Conservation (phyloP, 495 filamentous ascomycete genomes). For the Penicillium lividum region DNA sequence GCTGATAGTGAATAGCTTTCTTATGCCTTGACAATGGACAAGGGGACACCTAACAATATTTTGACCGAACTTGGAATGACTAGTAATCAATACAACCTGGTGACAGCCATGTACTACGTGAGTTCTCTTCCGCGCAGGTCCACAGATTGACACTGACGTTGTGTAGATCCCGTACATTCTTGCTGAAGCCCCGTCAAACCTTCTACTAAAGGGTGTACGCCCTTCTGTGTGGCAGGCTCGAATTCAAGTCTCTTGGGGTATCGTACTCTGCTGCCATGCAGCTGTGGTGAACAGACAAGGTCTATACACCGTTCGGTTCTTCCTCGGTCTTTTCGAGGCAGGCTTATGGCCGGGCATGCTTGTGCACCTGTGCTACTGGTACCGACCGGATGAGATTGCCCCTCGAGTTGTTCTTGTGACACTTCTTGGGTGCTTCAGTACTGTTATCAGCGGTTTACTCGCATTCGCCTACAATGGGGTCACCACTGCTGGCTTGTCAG, state of each 20-base stretch:
- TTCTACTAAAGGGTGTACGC: slow-evolving; percentile 38
- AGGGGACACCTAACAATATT: neutral
- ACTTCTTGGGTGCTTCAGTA: slow-evolving; percentile 32
- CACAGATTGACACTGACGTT: neutral
- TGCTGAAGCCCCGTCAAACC: slow-evolving; percentile 24
- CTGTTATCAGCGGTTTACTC: slow-evolving; percentile 41
- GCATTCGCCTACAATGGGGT: slow-evolving; percentile 41
- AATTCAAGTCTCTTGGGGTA: slow-evolving; percentile 37
- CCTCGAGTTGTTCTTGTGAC: slow-evolving; percentile 22
- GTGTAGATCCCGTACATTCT: slow-evolving; percentile 3
- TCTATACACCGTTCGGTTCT: slow-evolving; percentile 36
- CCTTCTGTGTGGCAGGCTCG: slow-evolving; percentile 43
- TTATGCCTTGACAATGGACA: slow-evolving; percentile 2
- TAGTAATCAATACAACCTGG: slow-evolving; percentile 2
- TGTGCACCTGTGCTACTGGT: slow-evolving; percentile 46
- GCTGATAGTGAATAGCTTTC: neutral
- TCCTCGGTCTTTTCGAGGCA: slow-evolving; percentile 41
- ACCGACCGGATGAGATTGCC: slow-evolving; percentile 46
- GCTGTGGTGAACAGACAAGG: slow-evolving; percentile 37
- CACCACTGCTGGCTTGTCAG: slow-evolving; percentile 26
- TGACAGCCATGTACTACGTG: slow-evolving; percentile 6
- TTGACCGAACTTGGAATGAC: slow-evolving; percentile 1
- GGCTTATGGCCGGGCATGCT: slow-evolving; percentile 44
- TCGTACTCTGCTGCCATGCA: slow-evolving; percentile 36
- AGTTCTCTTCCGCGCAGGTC: neutral